A percentile compares a stretch with the other conserved stretches of the same genome.
These are phyloP conservation scores for Arthrocladium fulminans DNA, from an alignment of 2,329 filamentous ascomycete species.

Conservation along the genomic window DNA sequence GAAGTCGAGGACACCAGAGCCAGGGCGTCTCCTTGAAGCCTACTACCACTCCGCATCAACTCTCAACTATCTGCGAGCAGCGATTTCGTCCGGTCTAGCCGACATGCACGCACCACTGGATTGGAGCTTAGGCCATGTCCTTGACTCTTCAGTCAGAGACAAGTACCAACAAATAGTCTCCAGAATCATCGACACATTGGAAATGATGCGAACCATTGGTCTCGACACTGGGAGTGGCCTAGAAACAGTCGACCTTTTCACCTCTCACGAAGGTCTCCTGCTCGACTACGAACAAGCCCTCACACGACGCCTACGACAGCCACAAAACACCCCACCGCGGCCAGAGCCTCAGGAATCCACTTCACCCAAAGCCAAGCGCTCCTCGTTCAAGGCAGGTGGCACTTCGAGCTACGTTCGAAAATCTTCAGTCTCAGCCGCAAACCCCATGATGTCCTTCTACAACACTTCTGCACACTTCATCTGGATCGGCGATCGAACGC, in stretches of 20 bases:
- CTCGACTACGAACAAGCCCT: constrained; percentile 89
- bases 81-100: constrained; percentile 78
- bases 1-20: constrained; percentile 71
- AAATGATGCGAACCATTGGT: constrained; percentile 90
- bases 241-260: constrained; percentile 89
- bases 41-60: constrained; percentile 96
- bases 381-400: constrained; percentile 12
- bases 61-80: constrained; percentile 80
- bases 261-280: constrained; percentile 86
- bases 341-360: constrained; percentile 5
- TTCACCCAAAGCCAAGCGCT: constrained; percentile 24
- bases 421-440: constrained; percentile 21
- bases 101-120: constrained; percentile 89
- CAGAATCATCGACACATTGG: constrained; percentile 80
- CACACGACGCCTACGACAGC: constrained; percentile 65
- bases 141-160: constrained; percentile 69
- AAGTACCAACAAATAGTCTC: constrained; percentile 79
- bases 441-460: constrained; percentile 60
- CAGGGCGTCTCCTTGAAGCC: constrained; percentile 72
- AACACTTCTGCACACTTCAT: constrained; percentile 94
- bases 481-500: constrained; percentile 95
- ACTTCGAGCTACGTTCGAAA: constrained; percentile 17
- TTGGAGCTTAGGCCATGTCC: constrained; percentile 89
- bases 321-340: constrained; percentile 35
- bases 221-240: constrained; percentile 76